These are phyloP conservation scores for Nicotiana tomentosiformis DNA, from an alignment of 257 asterid species.

Conservation along the genomic window DNA sequence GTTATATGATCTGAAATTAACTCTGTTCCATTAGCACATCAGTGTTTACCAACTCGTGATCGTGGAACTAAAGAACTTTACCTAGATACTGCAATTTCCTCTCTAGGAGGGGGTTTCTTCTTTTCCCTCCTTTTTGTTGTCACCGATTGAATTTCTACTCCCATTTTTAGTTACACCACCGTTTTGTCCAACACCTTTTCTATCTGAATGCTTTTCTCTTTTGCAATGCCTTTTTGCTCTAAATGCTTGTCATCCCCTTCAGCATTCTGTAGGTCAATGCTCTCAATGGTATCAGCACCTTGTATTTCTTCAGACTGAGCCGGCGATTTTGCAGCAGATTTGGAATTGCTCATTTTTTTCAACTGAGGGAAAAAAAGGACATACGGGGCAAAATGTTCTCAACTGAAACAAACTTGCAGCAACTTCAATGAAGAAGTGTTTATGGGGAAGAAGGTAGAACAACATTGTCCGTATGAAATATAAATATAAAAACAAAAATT, in stretches of 20 bases:
- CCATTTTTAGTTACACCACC: conserved; percentile 16
- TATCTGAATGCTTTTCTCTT: conserved; percentile 12
- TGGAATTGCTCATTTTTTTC: conserved; percentile 68
- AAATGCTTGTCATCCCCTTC: conserved; percentile 24
- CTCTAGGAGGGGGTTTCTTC: conserved; percentile 40
- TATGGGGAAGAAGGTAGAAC: not conserved
- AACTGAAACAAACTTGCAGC: not conserved
- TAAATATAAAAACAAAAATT: not conserved
- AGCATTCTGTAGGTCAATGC: conserved; percentile 2
- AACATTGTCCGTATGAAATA: not conserved
- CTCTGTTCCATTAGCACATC: not conserved
- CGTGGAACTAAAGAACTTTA: conserved; percentile 1
- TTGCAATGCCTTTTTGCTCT: conserved; percentile 19
- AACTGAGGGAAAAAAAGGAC: conserved; percentile 38
- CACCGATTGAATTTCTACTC: conserved; percentile 12
- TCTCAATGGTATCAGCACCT: conserved; percentile 28
- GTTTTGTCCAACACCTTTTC: conserved; percentile 2
- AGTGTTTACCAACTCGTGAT: not conserved
- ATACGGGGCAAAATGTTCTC: not conserved
- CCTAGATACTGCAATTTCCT: conserved; percentile 58
- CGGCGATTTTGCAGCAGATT: conserved; percentile 29
- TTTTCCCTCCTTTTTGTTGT: conserved; percentile 26
- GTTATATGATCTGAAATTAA: not conserved
- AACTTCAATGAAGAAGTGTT: not conserved
- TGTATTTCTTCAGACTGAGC: conserved; percentile 44